These are phyloP conservation scores for Antitrichia curtipendula DNA, from an alignment of 225 moss, liverwort and hornwort species.

Conservation along the genomic window DNA sequence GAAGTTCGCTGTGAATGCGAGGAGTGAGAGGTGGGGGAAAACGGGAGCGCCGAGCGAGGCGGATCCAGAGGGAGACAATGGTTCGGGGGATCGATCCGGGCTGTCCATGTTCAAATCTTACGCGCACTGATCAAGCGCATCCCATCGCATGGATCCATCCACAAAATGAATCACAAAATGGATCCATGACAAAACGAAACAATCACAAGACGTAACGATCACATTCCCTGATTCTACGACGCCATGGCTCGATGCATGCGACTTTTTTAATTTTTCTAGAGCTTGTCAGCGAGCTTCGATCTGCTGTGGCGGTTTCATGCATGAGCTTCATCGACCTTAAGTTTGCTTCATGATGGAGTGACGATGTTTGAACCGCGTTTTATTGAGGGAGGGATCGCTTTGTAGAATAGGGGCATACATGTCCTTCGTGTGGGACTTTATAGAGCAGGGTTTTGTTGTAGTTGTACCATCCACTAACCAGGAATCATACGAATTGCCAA, in stretches of 20 bases:
- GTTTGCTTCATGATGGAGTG: background rate
- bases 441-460: background rate
- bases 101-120: slow-evolving; percentile 30
- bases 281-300: background rate
- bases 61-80: slow-evolving; percentile 1
- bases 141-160: no score
- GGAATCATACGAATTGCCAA: background rate
- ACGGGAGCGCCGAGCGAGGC: no score
- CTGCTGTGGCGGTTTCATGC: background rate
- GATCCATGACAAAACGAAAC: background rate
- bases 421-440: background rate
- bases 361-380: background rate
- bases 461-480: background rate
- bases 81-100: background rate
- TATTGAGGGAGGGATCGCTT: background rate
- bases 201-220: background rate
- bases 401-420: background rate
- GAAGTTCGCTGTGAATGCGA: slow-evolving; percentile 66
- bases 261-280: no score
- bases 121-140: background rate
- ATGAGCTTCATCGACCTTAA: background rate
- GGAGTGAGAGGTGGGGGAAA: slow-evolving; percentile 30
- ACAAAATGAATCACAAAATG: no score
- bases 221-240: background rate
- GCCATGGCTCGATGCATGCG: background rate